Percentiles rank a stretch among this genome's conserved stretches.
Evolutionary conservation across 139 green algal genomes (phyloP).

Genomic region (Gonium pectorale): DNA sequence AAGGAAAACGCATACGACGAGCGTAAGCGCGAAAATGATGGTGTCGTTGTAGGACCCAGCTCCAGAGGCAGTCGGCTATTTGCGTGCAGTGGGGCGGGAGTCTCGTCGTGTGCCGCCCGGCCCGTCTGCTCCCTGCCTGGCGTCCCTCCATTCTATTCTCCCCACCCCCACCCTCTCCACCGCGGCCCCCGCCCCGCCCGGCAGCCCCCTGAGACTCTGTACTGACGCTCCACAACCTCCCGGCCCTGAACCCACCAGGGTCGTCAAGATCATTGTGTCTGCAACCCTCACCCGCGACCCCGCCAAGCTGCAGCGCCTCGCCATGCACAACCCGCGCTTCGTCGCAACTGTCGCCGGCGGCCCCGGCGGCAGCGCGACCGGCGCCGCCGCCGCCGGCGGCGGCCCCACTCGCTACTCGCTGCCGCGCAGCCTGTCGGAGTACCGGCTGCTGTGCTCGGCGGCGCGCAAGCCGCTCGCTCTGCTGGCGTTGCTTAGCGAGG

Average conservation of each 20-base stretch:
- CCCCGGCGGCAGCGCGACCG: neutral
- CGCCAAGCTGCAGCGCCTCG: slow-evolving; percentile 83
- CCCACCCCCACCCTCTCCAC: neutral
- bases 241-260: too few species aligned
- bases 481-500: slow-evolving; percentile 74
- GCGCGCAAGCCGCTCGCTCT: slow-evolving; percentile 81
- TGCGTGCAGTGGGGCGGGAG: too few species aligned
- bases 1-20: too few species aligned
- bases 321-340: slow-evolving; percentile 84
- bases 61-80: too few species aligned
- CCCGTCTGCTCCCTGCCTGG: too few species aligned
- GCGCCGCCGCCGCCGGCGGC: neutral
- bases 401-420: slow-evolving; percentile 68
- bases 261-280: slow-evolving; percentile 91
- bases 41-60: too few species aligned
- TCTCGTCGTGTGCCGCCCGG: too few species aligned
- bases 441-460: slow-evolving; percentile 77
- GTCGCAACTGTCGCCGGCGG: slow-evolving; percentile 60
- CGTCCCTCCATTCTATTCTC: too few species aligned
- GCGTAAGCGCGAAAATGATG: too few species aligned
- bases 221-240: too few species aligned
- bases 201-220: too few species aligned
- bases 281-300: slow-evolving; percentile 94
- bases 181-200: neutral
- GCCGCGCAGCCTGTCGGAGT: slow-evolving; percentile 79